phyloP scores from a whole-genome alignment of 1,284 basidiomycete genomes.

The Ustilago trichophora region DNA sequence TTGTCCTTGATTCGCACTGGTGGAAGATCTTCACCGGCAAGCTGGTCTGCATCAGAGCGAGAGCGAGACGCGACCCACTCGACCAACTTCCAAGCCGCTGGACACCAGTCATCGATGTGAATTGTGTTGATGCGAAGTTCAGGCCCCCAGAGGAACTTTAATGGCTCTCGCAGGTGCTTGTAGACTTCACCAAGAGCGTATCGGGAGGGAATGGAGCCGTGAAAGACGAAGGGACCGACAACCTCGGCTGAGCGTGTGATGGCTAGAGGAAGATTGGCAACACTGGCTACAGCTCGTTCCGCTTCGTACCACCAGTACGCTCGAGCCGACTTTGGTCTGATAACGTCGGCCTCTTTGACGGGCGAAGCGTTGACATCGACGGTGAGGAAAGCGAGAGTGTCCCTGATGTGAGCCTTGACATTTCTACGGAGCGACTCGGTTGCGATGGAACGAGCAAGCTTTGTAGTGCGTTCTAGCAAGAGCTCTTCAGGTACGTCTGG shows the following conservation, averaged over 20 bases:
- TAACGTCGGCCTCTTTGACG: conserved; percentile 28
- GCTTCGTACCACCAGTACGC: conserved; percentile 57
- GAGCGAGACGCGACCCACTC: conserved; percentile 33
- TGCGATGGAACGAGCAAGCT: conserved; percentile 43
- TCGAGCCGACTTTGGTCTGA: conserved; percentile 31
- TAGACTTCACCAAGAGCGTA: conserved; percentile 40
- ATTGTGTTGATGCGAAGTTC: conserved; percentile 49
- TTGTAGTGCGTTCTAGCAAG: conserved; percentile 47
- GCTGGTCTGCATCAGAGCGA: conserved; percentile 25
- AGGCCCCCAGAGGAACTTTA: conserved; percentile 50
- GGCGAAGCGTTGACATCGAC: conserved; percentile 28
- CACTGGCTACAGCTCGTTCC: conserved; percentile 47
- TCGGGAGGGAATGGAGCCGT: conserved; percentile 24
- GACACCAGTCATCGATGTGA: conserved; percentile 49
- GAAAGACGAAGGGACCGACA: conserved; percentile 42
- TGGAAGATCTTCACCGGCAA: conserved; percentile 46
- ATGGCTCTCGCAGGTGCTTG: conserved; percentile 24
- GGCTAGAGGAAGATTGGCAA: conserved; percentile 36
- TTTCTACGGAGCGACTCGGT: conserved; percentile 15
- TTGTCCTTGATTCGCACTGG: conserved; percentile 45
- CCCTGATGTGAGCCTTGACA: conserved; percentile 51
- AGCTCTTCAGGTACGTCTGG: conserved; percentile 40
- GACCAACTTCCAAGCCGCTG: conserved; percentile 39
- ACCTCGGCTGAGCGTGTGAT: conserved; percentile 49
- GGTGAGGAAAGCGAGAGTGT: conserved; percentile 44